A percentile compares a stretch with the other conserved stretches of the same genome.
Conservation (phyloP, 148 eudicot species). For the Vaccinium myrtillus region DNA sequence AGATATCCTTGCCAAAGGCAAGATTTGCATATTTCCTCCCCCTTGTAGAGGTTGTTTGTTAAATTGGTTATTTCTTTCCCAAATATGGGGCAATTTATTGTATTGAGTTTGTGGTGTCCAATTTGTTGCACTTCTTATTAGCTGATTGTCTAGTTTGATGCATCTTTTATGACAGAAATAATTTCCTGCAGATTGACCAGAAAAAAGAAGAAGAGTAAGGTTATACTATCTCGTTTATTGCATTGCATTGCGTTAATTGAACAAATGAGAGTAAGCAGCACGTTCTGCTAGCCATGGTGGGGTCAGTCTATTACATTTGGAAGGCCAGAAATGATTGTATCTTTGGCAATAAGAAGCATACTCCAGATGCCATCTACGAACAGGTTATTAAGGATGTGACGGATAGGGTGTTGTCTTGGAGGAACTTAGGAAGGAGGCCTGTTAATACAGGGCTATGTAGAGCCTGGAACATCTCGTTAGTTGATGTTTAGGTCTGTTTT, state of each 20-base stretch:
- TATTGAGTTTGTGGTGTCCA: background rate
- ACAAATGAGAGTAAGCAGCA: background rate
- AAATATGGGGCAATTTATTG: background rate
- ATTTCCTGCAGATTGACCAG: background rate
- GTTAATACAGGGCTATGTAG: no score
- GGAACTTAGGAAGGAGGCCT: no score
- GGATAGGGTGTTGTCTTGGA: no score
- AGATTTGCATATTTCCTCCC: background rate
- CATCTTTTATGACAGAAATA: background rate
- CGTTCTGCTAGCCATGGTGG: no score
- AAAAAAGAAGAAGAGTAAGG: background rate
- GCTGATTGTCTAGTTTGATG: background rate
- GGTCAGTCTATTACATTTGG: no score
- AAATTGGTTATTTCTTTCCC: background rate
- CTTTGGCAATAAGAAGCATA: no score
- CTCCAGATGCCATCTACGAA: no score
- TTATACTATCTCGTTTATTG: constrained; percentile 1
- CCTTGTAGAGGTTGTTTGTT: background rate
- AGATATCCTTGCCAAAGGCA: background rate
- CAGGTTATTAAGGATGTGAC: no score
- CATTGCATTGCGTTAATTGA: background rate
- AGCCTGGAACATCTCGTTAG: no score
- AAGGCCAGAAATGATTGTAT: no score
- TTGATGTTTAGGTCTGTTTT: no score
- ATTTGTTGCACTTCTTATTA: background rate